Base-by-base conservation (phyloP, 1,284 basidiomycete species). In the Agaricales sp. region DNA sequence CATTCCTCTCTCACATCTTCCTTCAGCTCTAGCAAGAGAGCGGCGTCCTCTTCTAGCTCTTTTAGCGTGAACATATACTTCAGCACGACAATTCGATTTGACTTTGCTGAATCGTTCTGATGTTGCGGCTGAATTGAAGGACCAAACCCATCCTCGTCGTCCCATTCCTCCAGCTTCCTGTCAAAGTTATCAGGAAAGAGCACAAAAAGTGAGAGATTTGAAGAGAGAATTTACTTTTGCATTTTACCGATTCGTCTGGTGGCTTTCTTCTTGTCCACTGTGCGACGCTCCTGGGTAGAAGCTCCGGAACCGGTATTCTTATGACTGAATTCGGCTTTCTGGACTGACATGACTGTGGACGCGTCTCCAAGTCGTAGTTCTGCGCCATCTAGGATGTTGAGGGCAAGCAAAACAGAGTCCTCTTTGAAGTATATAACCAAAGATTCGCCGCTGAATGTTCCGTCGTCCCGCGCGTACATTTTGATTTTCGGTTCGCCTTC, bases 341-440 rank as follows among this genome's bases (percentile, higher is more conserved):
- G 70, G 14, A 99, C 92, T 45, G 66, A 74, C 85, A 99, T 97
- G 50, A 80, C 72, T 59, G 76, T 82, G 50, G 61, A 75, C 46
- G 75, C 63, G 53, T 90, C 82, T 2, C 92, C 92, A n/a, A 94
- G 62, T 50, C 93, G 73, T 52, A 99, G 68, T 63, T 94, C 92
- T 0, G 90, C 92, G 53, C 98, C 95, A 63, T 98, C 94, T 51
- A 99, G 71, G 53, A 99, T 73, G 53, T 75, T 87, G 50, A 92
- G 67, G 2, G 94, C 95, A 48, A 99, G 73, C 11, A 74, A 69
- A 14, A 99, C 96, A 23, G 89, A 93, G 54, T 94, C 95, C 61
- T 95, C 92, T 64, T 97, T 97, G 74, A 98, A 96, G 65, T 91
- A 99, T 44, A 97, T 92, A 51, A 99, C 84, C 54, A 99, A 69